Evolutionary conservation across 1,284 basidiomycete genomes (phyloP).

Genomic region (Naganishia albida): DNA sequence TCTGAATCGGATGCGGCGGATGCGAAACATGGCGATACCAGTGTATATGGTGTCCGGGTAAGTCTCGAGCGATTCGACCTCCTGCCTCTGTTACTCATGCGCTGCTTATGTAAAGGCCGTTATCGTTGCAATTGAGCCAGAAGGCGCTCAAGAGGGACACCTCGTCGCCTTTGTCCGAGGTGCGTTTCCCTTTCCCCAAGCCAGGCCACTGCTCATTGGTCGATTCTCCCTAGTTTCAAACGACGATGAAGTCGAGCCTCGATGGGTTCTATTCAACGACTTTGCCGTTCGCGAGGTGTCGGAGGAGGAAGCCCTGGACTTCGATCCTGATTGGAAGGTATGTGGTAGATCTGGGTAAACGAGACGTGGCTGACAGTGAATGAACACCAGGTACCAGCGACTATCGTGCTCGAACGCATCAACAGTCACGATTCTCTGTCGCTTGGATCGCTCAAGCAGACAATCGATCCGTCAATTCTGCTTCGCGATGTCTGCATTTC

Average conservation of each 20-base stretch:
- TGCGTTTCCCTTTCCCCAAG: constrained; percentile 43
- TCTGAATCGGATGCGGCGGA: constrained; percentile 42
- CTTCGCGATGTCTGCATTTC: constrained; percentile 85
- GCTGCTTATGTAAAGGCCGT: constrained; percentile 56
- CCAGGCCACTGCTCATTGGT: not conserved
- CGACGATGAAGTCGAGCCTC: constrained; percentile 15
- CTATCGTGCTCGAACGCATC: constrained; percentile 80
- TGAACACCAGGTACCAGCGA: constrained; percentile 70
- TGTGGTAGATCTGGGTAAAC: no score
- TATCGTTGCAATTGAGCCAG: constrained; percentile 77
- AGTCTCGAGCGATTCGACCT: constrained; percentile 43
- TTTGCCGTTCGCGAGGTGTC: constrained; percentile 83
- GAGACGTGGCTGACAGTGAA: constrained; percentile 1
- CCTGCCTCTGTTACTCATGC: not conserved
- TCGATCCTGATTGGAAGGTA: constrained; percentile 90
- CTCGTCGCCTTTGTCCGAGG: constrained; percentile 86
- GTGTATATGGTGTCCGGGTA: constrained; percentile 33
- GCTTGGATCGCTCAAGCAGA: constrained; percentile 65
- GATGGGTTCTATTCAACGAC: constrained; percentile 96
- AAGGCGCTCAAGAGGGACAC: constrained; percentile 72
- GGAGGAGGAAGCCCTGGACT: constrained; percentile 82
- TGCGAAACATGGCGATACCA: constrained; percentile 18
- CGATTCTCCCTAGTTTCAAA: not conserved
- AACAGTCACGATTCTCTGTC: constrained; percentile 66
- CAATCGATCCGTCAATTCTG: constrained; percentile 73